Evolutionary conservation across 495 filamentous ascomycete genomes (phyloP).

Genomic region (Collariella sp.): DNA sequence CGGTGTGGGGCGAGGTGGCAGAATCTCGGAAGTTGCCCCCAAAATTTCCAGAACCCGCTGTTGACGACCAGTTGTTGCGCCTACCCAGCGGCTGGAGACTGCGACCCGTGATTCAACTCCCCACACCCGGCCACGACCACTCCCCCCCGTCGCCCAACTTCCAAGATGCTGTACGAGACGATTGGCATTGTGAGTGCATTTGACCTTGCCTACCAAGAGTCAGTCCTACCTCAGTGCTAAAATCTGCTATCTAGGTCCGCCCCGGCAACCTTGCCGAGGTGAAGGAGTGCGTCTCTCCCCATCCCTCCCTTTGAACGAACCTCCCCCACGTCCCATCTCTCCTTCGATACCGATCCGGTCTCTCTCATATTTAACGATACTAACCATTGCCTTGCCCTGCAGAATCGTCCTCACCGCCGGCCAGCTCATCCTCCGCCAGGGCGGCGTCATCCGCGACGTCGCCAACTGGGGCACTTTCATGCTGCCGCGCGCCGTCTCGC

Average conservation of each 20-base stretch:
- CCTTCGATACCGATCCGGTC: too few species aligned
- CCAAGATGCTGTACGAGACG: constrained; percentile 88
- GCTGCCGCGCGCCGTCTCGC: constrained; percentile 63
- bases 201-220: not conserved
- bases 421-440: constrained; percentile 67
- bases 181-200: constrained; percentile 72
- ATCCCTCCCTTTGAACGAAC: not conserved
- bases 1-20: constrained; percentile 2
- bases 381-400: constrained; percentile 1
- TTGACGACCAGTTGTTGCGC: not conserved
- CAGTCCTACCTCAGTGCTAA: not conserved
- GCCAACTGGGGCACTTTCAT: constrained; percentile 90
- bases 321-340: not conserved
- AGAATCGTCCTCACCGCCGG: constrained; percentile 87
- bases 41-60: constrained; percentile 2
- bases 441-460: constrained; percentile 85
- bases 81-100: not conserved
- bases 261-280: constrained; percentile 80
- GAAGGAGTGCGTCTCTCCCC: constrained; percentile 63
- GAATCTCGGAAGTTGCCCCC: constrained; percentile 7
- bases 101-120: not conserved
- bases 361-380: constrained; percentile 1
- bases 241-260: constrained; percentile 56
- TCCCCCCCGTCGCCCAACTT: not conserved
- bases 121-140: constrained; percentile 2